phyloP scores from a whole-genome alignment of 495 filamentous ascomycete genomes.

The Tuber brumale region DNA sequence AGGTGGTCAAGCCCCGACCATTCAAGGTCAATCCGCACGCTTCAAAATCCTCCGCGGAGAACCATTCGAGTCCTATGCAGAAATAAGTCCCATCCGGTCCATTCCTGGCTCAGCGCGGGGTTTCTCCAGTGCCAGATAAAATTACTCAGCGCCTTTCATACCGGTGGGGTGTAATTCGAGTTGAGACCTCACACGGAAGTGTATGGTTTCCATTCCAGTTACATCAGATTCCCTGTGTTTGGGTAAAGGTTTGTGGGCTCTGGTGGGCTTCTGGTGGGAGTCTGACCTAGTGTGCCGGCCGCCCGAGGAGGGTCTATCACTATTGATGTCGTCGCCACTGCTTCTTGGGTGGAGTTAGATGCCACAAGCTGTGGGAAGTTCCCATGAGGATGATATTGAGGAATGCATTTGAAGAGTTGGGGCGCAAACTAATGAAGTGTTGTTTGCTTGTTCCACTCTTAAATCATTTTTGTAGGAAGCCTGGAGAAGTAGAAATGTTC shows the following conservation, averaged over 20 bases:
- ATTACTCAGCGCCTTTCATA: constrained; percentile 64
- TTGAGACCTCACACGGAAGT: constrained; percentile 68
- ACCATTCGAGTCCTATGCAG: constrained; percentile 66
- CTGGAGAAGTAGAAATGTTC: neutral
- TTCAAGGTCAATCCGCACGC: constrained; percentile 60
- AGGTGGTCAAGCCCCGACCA: constrained; percentile 66
- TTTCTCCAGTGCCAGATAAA: constrained; percentile 69
- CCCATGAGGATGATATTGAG: neutral
- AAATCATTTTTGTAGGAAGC: neutral
- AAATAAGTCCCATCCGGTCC: constrained; percentile 80
- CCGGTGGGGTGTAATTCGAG: constrained; percentile 68
- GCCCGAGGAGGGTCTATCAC: constrained; percentile 13
- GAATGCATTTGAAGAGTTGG: neutral
- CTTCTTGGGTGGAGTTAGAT: neutral
- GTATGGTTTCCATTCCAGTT: constrained; percentile 64
- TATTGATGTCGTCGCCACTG: neutral
- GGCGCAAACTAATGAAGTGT: neutral
- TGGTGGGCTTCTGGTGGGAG: constrained; percentile 24
- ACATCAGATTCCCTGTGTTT: constrained; percentile 60
- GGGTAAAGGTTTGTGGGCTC: constrained; percentile 50
- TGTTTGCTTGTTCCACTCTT: neutral
- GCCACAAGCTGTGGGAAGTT: neutral
- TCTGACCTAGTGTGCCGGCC: constrained; percentile 28
- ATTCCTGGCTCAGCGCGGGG: constrained; percentile 73
- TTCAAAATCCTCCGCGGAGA: constrained; percentile 64